phyloP scores from a whole-genome alignment of 345 rosid species.

The Noccaea caerulescens region DNA sequence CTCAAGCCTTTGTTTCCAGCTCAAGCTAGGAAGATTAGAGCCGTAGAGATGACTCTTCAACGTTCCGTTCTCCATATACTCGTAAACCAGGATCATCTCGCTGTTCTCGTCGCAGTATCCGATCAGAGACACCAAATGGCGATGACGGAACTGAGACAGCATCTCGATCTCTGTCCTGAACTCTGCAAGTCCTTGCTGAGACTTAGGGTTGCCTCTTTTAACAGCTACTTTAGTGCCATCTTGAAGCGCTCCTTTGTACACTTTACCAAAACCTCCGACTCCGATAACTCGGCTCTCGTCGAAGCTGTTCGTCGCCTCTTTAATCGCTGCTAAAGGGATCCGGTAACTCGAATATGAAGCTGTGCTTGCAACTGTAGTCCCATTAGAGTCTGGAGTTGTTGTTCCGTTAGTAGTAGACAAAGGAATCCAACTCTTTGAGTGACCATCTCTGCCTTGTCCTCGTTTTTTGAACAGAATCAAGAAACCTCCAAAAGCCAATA shows the following conservation, averaged over 20 bases:
- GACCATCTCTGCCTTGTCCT: slow-evolving; percentile 42
- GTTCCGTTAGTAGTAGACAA: slow-evolving; percentile 55
- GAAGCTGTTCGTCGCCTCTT: slow-evolving; percentile 73
- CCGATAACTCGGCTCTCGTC: slow-evolving; percentile 72
- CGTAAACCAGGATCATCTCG: slow-evolving; percentile 82
- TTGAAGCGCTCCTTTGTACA: slow-evolving; percentile 63
- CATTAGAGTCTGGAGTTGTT: slow-evolving; percentile 61
- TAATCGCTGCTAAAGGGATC: slow-evolving; percentile 58
- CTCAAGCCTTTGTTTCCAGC: slow-evolving; percentile 74
- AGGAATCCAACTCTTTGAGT: slow-evolving; percentile 74
- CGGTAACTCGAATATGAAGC: slow-evolving; percentile 56
- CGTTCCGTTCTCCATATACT: slow-evolving; percentile 81
- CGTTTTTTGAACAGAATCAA: slow-evolving; percentile 49
- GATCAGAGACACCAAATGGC: slow-evolving; percentile 82
- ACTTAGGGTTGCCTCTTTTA: slow-evolving; percentile 73
- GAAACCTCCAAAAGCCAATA: slow-evolving; percentile 50
- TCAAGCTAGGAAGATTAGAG: slow-evolving; percentile 58
- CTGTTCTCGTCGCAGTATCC: slow-evolving; percentile 77
- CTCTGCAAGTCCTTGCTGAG: slow-evolving; percentile 81
- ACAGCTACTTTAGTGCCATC: slow-evolving; percentile 74
- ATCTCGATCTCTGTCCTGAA: slow-evolving; percentile 81
- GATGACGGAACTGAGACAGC: slow-evolving; percentile 79
- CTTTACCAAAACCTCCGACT: slow-evolving; percentile 84
- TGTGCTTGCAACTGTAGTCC: slow-evolving; percentile 55
- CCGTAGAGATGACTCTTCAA: slow-evolving; percentile 75